phyloP scores from a whole-genome alignment of 2,329 filamentous ascomycete genomes.

The Monosporascus sp. region DNA sequence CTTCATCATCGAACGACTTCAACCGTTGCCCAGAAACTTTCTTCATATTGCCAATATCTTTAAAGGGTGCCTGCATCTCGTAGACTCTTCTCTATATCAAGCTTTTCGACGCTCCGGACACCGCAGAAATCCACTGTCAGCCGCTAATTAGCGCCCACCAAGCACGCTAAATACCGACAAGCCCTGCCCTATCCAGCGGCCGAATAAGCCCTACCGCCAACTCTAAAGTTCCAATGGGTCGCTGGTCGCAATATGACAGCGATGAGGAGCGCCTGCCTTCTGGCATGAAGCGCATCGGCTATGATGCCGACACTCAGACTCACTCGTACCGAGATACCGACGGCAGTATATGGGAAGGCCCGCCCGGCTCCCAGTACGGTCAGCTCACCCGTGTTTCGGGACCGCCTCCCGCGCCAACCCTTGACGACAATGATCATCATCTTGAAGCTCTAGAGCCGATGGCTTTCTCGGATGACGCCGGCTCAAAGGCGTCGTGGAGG shows the following conservation, averaged over 20 bases:
- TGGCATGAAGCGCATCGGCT: conserved; percentile 44
- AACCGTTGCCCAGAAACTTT: too few species aligned
- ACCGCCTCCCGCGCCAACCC: conserved; percentile 4
- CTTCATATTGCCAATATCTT: not conserved
- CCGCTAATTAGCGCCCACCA: not conserved
- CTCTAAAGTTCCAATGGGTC: conserved; percentile 17
- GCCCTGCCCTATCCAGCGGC: not conserved
- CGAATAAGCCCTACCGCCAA: not conserved
- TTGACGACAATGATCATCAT: conserved; percentile 15
- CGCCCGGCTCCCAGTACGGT: conserved; percentile 41
- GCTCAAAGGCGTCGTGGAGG: conserved; percentile 39
- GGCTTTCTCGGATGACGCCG: conserved; percentile 1
- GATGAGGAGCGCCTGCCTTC: conserved; percentile 44
- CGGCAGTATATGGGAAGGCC: conserved; percentile 41
- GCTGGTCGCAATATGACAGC: conserved; percentile 30
- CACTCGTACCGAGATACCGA: conserved; percentile 42
- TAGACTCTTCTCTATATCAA: too few species aligned
- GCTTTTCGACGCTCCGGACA: too few species aligned
- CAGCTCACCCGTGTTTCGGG: conserved; percentile 27
- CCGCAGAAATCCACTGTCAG: not conserved
- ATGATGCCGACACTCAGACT: conserved; percentile 43
- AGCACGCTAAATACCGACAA: not conserved
- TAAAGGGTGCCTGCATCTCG: too few species aligned
- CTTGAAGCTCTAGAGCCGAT: conserved; percentile 15
- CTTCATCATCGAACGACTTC: not conserved